phyloP scores from a whole-genome alignment of 2,329 filamentous ascomycete genomes.

The Xylariales sp. region DNA sequence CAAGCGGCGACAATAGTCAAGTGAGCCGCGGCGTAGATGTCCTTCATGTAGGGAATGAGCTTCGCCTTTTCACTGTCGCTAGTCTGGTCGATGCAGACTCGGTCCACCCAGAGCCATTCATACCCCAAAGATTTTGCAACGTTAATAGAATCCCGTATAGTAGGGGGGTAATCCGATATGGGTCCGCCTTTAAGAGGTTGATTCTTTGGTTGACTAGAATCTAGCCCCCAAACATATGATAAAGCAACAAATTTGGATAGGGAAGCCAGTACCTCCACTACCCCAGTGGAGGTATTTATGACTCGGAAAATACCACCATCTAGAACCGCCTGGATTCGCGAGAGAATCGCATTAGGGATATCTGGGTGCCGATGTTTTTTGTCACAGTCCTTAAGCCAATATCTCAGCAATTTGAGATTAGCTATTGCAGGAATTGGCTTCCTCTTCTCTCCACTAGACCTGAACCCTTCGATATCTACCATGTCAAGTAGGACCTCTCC shows the following conservation, averaged over 20 bases:
- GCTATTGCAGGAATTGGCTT: background rate
- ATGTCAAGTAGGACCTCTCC: constrained; percentile 14
- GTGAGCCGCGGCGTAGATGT: constrained; percentile 21
- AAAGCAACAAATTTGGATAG: constrained; percentile 23
- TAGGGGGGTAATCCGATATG: constrained; percentile 11
- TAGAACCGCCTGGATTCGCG: constrained; percentile 17
- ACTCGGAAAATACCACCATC: constrained; percentile 10
- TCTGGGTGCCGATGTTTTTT: constrained; percentile 15
- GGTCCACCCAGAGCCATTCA: constrained; percentile 34
- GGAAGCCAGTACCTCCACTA: constrained; percentile 12
- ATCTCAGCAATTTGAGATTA: background rate
- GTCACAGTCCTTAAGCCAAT: constrained; percentile 23
- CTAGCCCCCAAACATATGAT: constrained; percentile 30
- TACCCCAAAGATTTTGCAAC: constrained; percentile 11
- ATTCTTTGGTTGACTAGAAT: background rate
- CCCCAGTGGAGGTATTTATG: constrained; percentile 28
- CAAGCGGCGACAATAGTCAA: constrained; percentile 32
- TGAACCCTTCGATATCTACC: background rate
- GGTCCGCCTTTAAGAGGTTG: constrained; percentile 15
- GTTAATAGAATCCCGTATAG: constrained; percentile 17
- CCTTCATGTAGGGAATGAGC: constrained; percentile 32
- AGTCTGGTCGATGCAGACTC: constrained; percentile 28
- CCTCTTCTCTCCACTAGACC: constrained; percentile 3
- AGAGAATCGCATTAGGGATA: background rate
- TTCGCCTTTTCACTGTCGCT: constrained; percentile 21